Conservation (phyloP, 305 asterid species). For the Caryopteris hybrid region DNA sequence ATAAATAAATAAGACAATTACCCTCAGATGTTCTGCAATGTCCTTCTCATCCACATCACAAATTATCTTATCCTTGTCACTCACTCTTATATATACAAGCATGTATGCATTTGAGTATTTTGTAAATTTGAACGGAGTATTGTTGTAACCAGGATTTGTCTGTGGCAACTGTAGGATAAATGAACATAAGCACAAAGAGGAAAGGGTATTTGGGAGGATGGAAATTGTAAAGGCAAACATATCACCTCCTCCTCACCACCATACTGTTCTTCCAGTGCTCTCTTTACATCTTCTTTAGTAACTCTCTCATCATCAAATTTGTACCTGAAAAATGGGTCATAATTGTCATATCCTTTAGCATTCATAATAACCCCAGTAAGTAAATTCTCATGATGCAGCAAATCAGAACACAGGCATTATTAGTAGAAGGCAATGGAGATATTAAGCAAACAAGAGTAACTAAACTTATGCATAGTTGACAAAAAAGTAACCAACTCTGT, state of each 20-base stretch:
- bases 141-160: conserved; percentile 97
- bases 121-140: conserved; percentile 87
- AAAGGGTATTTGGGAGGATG: background rate
- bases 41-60: conserved; percentile 97
- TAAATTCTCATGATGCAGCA: conserved; percentile 13
- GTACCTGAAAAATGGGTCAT: conserved; percentile 51
- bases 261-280: conserved; percentile 95
- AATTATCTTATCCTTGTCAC: conserved; percentile 91
- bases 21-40: conserved; percentile 92
- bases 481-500: background rate
- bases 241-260: conserved; percentile 99
- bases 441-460: conserved; percentile 1
- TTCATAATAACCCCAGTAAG: background rate
- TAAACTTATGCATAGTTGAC: too few species aligned
- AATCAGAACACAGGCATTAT: background rate
- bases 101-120: conserved; percentile 97
- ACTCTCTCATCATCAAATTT: conserved; percentile 97
- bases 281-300: conserved; percentile 85
- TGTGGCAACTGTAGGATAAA: conserved; percentile 70
- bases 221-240: conserved; percentile 5
- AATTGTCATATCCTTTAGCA: conserved; percentile 1
- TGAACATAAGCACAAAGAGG: conserved; percentile 22
- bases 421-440: background rate
- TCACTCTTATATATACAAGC: conserved; percentile 95
- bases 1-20: conserved; percentile 25